A percentile compares a stretch with the other conserved stretches of the same genome.
These are phyloP conservation scores for Nematodospora anomalae DNA, from an alignment of 1,139 yeast species.

Conservation along the genomic window DNA sequence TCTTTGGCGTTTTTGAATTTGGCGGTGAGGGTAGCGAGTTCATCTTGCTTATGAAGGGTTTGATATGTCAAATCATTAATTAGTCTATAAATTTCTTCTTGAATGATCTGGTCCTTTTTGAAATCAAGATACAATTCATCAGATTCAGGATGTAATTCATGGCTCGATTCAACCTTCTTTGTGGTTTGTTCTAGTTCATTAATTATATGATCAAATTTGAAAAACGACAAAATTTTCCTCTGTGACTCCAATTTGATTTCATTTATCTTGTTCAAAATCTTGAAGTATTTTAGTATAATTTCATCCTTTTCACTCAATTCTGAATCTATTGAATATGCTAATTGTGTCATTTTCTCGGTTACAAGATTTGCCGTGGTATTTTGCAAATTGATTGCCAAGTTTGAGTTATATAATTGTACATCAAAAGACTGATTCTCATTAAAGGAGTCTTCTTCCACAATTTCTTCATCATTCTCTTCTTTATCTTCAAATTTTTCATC, in stretches of 20 bases:
- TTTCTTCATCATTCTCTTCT: conserved; percentile 9
- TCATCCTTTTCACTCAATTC: conserved; percentile 44
- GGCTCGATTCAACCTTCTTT: conserved; percentile 7
- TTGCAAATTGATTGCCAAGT: conserved; percentile 38
- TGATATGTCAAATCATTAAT: conserved; percentile 44
- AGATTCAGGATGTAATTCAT: conserved; percentile 8
- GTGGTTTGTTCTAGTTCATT: conserved; percentile 12
- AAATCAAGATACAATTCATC: conserved; percentile 20
- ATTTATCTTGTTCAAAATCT: conserved; percentile 27
- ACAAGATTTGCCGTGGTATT: conserved; percentile 35
- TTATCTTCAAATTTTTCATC: conserved; percentile 13
- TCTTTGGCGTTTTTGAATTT: conserved; percentile 5
- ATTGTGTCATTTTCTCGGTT: conserved; percentile 42
- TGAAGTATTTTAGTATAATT: conserved; percentile 29
- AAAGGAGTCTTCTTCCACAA: conserved; percentile 13
- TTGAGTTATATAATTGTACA: conserved; percentile 38
- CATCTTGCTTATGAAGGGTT: conserved; percentile 34
- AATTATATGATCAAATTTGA: conserved; percentile 41
- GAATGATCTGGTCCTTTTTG: conserved; percentile 35
- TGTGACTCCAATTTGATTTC: conserved; percentile 36
- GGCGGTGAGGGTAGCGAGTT: conserved; percentile 21
- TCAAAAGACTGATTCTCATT: conserved; percentile 36
- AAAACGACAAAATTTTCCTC: conserved; percentile 31
- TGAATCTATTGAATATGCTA: conserved; percentile 41
- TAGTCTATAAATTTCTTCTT: conserved; percentile 44